Conservation (phyloP, 306 rosid species). For the Mucuna pruriens region DNA sequence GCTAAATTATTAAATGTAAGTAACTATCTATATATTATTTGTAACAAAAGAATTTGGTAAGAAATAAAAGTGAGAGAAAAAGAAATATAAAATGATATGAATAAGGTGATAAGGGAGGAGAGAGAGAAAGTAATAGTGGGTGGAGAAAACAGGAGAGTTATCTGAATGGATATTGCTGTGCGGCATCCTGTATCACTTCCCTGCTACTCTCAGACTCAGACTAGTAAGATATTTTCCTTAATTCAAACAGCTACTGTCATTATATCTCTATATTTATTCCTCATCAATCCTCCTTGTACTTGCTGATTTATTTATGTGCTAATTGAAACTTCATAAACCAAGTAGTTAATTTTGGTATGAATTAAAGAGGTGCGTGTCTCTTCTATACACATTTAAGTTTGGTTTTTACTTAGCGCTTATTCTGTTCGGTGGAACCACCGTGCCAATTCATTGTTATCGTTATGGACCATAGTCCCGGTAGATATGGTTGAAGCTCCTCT, state of each 20-base stretch:
- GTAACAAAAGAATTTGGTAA: no score
- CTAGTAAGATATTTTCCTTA: slow-evolving; percentile 44
- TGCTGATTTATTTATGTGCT: neutral
- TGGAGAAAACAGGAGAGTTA: slow-evolving; percentile 21
- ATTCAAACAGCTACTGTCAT: neutral
- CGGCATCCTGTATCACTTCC: slow-evolving; percentile 42
- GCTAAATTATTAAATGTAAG: no score
- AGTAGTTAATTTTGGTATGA: slow-evolving; percentile 32
- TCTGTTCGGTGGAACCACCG: slow-evolving; percentile 48
- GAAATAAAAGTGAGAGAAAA: no score
- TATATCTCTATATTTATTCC: neutral
- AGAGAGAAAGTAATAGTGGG: slow-evolving; percentile 3
- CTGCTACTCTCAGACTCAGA: slow-evolving; percentile 49
- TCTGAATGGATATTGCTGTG: slow-evolving; percentile 60
- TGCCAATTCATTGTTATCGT: slow-evolving; percentile 42
- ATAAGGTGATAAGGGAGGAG: slow-evolving; percentile 36
- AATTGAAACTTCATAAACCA: slow-evolving; percentile 22
- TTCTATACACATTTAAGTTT: neutral
- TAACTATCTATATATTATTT: no score
- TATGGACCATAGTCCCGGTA: slow-evolving; percentile 36
- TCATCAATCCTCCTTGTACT: slow-evolving; percentile 4
- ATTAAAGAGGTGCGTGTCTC: neutral
- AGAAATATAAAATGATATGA: no score
- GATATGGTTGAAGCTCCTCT: slow-evolving; percentile 6
- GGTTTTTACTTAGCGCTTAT: slow-evolving; percentile 21